phyloP scores from a whole-genome alignment of 352 stramenopile species.

The Aphanomyces invadans region DNA sequence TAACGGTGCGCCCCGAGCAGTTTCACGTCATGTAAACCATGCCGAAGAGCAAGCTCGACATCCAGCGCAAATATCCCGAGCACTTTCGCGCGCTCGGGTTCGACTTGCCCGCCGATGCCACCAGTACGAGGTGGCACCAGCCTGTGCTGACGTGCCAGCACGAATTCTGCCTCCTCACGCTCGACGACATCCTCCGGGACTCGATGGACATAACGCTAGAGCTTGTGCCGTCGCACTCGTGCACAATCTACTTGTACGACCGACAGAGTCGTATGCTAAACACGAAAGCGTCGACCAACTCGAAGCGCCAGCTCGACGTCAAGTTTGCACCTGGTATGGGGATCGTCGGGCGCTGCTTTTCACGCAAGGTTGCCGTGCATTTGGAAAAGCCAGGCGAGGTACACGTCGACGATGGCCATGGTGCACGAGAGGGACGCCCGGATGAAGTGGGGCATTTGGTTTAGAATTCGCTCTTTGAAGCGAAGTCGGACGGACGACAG shows the following conservation, averaged over 20 bases:
- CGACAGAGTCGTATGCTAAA: conserved; percentile 9
- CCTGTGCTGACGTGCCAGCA: background rate
- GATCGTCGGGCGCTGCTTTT: conserved; percentile 22
- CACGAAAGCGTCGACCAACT: background rate
- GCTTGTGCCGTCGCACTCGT: background rate
- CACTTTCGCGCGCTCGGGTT: background rate
- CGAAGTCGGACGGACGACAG: conserved; percentile 3
- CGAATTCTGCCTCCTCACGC: background rate
- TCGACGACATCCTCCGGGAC: background rate
- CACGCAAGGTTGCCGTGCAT: background rate
- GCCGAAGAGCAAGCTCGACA: background rate
- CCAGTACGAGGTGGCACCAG: background rate
- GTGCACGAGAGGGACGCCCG: too few relatives aligned
- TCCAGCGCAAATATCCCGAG: background rate
- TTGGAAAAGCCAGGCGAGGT: background rate
- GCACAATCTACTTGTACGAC: conserved; percentile 15
- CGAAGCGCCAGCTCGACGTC: conserved; percentile 3
- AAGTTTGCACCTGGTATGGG: conserved; percentile 14
- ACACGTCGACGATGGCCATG: too few relatives aligned
- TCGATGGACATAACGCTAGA: background rate
- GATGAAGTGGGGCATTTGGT: too few relatives aligned
- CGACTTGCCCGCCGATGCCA: background rate
- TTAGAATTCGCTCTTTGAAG: conserved; percentile 18
- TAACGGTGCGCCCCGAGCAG: background rate
- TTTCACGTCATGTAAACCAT: too few relatives aligned